Conservation (phyloP, 331 rosid species). For the Quercus phellos region DNA sequence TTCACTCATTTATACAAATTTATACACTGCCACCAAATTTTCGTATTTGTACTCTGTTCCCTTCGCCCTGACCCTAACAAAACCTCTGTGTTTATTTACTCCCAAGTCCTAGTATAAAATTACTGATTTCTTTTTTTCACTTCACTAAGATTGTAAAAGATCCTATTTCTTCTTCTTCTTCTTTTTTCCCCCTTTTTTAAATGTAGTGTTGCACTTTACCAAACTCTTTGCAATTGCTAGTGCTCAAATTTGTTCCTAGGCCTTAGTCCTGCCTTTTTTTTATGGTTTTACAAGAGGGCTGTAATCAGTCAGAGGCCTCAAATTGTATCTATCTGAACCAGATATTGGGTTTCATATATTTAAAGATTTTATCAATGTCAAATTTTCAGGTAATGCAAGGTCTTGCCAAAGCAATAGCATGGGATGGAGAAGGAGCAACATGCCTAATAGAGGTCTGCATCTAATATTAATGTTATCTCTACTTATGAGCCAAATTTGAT, state of each 20-base stretch:
- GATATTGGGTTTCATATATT: not conserved
- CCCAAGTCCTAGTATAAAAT: not conserved
- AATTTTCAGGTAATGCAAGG: constrained; percentile 87
- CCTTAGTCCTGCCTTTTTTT: too few species aligned
- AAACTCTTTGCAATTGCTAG: not conserved
- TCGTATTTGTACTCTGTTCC: not conserved
- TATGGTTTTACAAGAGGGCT: not conserved
- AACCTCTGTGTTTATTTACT: not conserved
- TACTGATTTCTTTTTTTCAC: not conserved
- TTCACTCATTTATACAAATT: not conserved
- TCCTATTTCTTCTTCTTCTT: constrained; percentile 31
- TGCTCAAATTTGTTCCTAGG: not conserved
- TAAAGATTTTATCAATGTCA: constrained; percentile 5
- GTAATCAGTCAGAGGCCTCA: not conserved
- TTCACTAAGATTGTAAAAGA: constrained; percentile 55
- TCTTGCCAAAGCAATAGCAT: constrained; percentile 94
- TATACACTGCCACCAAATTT: not conserved
- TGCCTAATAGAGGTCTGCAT: constrained; percentile 86
- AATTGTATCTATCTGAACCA: constrained; percentile 4
- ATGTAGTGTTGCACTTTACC: not conserved
- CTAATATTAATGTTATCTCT: constrained; percentile 21
- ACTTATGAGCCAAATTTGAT: not conserved
- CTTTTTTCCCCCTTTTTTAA: constrained; percentile 27
- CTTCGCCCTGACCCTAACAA: not conserved
- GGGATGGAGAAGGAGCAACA: constrained; percentile 99